Evolutionary conservation across 306 rosid genomes (phyloP).

Genomic region (Quercus alba): DNA sequence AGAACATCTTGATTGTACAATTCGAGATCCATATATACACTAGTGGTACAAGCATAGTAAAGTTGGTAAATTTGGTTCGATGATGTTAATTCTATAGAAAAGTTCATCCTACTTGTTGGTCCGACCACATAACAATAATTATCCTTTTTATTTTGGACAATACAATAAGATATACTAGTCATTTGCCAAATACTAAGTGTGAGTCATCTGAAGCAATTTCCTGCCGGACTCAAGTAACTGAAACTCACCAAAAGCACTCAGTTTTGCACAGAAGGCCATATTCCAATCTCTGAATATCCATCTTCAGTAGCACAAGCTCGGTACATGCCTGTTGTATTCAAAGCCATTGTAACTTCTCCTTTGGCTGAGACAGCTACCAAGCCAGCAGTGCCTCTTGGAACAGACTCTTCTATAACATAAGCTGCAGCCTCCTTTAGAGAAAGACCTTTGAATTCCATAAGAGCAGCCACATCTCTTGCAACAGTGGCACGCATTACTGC

Average conservation of each 20-base stretch:
- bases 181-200: no score
- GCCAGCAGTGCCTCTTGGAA: conserved; percentile 43
- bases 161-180: no score
- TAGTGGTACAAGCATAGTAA: no score
- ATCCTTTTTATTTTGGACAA: no score
- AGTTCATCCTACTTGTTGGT: no score
- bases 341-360: conserved; percentile 74
- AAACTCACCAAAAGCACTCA: conserved; percentile 9
- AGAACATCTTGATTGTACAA: no score
- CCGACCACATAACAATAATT: no score
- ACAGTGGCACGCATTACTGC: conserved; percentile 66
- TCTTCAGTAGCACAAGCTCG: conserved; percentile 82
- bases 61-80: no score
- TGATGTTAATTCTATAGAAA: no score
- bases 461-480: conserved; percentile 90
- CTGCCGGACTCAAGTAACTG: neutral
- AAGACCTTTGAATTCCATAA: conserved; percentile 78
- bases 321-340: conserved; percentile 80
- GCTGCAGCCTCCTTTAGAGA: conserved; percentile 75
- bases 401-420: conserved; percentile 49
- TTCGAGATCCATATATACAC: no score
- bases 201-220: neutral
- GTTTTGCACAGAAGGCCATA: conserved; percentile 51
- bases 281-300: conserved; percentile 72
- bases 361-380: conserved; percentile 71